Evolutionary conservation across 106 monocot genomes (phyloP).

Genomic region (Dendrobium officinale): DNA sequence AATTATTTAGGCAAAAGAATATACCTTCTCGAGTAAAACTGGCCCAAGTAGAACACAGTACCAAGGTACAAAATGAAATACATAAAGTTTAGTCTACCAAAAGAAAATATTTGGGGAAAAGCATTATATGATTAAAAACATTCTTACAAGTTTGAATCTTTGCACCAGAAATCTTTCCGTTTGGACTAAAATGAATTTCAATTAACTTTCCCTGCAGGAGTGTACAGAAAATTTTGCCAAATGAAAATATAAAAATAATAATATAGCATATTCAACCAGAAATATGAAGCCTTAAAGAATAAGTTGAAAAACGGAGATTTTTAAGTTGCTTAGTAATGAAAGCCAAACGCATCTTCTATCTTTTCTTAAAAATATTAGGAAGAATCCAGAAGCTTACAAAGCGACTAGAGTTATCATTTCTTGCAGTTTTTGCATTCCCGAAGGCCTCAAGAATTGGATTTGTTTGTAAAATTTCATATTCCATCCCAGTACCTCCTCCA

Average conservation of each 20-base stretch:
- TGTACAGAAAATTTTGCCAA: neutral
- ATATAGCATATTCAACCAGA: constrained; percentile 8
- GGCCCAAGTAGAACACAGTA: neutral
- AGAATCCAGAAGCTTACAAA: constrained; percentile 62
- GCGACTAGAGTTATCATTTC: constrained; percentile 96
- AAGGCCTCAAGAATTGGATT: constrained; percentile 98
- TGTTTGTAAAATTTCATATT: constrained; percentile 92
- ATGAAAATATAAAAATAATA: neutral
- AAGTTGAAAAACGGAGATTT: neutral
- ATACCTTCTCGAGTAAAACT: constrained; percentile 99
- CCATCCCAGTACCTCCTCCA: constrained; percentile 95
- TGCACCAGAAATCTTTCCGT: constrained; percentile 95
- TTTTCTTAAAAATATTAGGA: constrained; percentile 5
- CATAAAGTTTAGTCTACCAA: constrained; percentile 8
- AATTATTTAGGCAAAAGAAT: constrained; percentile 5
- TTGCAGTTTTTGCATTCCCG: constrained; percentile 93
- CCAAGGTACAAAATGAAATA: constrained; percentile 11
- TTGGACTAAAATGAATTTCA: constrained; percentile 85
- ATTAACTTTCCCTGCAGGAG: constrained; percentile 85
- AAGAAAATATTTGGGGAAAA: neutral
- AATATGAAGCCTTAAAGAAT: neutral
- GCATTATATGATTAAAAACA: neutral
- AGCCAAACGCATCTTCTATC: neutral
- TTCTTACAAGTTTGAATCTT: constrained; percentile 90
- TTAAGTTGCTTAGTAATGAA: neutral